Evolutionary conservation across 495 filamentous ascomycete species (phyloP), one percentile per base, ranked within the genome.

Genomic region (Hypoxylon lenormandii): DNA sequence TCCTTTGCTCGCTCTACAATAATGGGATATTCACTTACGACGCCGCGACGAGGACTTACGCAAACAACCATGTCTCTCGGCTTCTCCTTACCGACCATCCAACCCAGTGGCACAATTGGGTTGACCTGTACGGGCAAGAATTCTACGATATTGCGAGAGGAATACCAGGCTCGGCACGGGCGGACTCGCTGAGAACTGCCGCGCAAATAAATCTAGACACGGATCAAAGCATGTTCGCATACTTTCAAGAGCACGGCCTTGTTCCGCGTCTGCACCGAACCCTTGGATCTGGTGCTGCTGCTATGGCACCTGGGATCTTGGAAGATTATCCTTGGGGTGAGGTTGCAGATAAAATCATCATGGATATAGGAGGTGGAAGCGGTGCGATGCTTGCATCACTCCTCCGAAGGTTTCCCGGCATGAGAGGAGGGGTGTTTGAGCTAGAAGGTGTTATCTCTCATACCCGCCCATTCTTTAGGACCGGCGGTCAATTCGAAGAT

Each of bases 81-180:
- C 55, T 74, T 3, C 64, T 78, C 1, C 60, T 23, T 5, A 58
- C 54, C 11, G 62, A 69, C 45, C 74, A 79, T 49, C 77, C 76
- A 74, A 77, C 76, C 0, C 74, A 78, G 63, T 78, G 77, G 77
- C 64, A 66, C 7, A 70, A 67, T 40, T 79, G 76, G 77, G 72
- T 76, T 3, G 33, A 69, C 3, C 53, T 77, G 3, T 79, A 79
- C 38, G 71, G 74, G 4, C 73, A 75, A 36, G 58, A 77, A 43
- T 78, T 77, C 66, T 79, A 79, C 60, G 74, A 77, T 60, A 75
- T 79, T 49, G 72, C 74, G 4, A 51, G 69, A 13, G 74, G 74
- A 6, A 71, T 79, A 12, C 77, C 76, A 0, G 58, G 36, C 4
- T 23, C 67, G 37, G 11, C 12, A 3, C 37, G 37, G 3, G 33